Percentiles rank a stretch among this genome's conserved stretches.
phyloP scores from a whole-genome alignment of 805 yeast species.

The Wickerhamomyces bisporus region DNA sequence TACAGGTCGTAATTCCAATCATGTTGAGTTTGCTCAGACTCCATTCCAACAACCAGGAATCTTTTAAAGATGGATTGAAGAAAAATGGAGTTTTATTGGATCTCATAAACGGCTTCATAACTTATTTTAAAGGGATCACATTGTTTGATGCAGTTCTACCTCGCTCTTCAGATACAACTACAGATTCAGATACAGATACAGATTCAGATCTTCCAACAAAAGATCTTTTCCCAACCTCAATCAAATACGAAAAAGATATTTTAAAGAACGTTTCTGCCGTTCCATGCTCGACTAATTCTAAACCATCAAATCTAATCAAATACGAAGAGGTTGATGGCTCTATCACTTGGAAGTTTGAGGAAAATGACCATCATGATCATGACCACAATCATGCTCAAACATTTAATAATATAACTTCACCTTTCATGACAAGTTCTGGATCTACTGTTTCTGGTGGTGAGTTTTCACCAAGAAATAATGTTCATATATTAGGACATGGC shows the following conservation, averaged over 20 bases:
- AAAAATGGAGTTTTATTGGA: neutral
- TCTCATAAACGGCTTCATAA: neutral
- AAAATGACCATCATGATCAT: neutral
- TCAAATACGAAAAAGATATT: slow-evolving; percentile 11
- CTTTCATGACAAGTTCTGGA: slow-evolving; percentile 18
- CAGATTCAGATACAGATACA: neutral
- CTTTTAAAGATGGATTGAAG: neutral
- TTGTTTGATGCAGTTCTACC: slow-evolving; percentile 16
- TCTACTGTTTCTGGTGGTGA: slow-evolving; percentile 12
- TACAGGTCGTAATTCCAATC: no score
- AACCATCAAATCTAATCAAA: slow-evolving; percentile 45
- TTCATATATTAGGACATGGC: slow-evolving; percentile 6
- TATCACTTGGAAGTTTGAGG: slow-evolving; percentile 48
- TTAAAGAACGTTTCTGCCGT: slow-evolving; percentile 13
- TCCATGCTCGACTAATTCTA: slow-evolving; percentile 42
- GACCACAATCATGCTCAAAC: slow-evolving; percentile 1
- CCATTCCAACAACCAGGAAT: neutral
- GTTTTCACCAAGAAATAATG: slow-evolving; percentile 13
- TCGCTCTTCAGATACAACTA: neutral
- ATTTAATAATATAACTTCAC: slow-evolving; percentile 13
- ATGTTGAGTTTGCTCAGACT: neutral
- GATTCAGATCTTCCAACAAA: neutral
- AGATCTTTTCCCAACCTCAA: slow-evolving; percentile 18
- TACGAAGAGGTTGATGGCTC: slow-evolving; percentile 48
- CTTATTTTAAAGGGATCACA: slow-evolving; percentile 12